Evolutionary conservation across 345 rosid species (phyloP).

Genomic region (Mallotus nudiflorus): DNA sequence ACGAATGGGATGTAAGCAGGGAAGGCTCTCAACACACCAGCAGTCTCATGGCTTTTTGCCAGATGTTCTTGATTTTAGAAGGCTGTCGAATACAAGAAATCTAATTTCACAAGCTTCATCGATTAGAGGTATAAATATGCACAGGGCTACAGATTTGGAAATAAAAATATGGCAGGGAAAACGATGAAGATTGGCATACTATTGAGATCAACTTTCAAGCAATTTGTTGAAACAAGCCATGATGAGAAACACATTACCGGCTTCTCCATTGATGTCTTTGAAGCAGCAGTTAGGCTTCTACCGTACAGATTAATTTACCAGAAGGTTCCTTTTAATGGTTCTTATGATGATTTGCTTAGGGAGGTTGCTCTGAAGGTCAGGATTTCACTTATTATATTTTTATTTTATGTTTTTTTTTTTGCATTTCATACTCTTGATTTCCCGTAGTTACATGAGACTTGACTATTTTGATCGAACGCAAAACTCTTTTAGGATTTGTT

Average conservation of each 20-base stretch:
- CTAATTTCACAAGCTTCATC: too few species aligned
- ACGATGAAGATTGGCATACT: conserved; percentile 32
- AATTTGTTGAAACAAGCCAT: conserved; percentile 23
- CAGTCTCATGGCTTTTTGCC: too few species aligned
- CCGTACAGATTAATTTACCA: conserved; percentile 13
- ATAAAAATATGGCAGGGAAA: too few species aligned
- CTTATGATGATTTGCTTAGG: conserved; percentile 32
- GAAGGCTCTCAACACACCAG: too few species aligned
- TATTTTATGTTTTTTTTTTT: too few species aligned
- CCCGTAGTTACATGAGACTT: too few species aligned
- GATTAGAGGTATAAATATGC: conserved; percentile 14
- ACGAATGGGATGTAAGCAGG: too few species aligned
- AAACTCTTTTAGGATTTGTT: too few species aligned
- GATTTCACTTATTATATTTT: background rate
- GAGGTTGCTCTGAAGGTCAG: conserved; percentile 25
- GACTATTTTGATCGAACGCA: too few species aligned
- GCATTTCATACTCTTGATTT: too few species aligned
- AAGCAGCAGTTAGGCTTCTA: conserved; percentile 20
- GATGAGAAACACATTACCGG: conserved; percentile 12
- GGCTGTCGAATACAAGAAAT: too few species aligned
- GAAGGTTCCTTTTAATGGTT: conserved; percentile 26
- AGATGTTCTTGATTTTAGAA: too few species aligned
- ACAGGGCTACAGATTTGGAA: conserved; percentile 10
- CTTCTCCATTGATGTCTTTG: conserved; percentile 34
- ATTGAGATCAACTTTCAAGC: conserved; percentile 19